A percentile compares a stretch with the other conserved stretches of the same genome.
Evolutionary conservation across 768 basidiomycete genomes (phyloP).

Genomic region (Mycena latifolia): DNA sequence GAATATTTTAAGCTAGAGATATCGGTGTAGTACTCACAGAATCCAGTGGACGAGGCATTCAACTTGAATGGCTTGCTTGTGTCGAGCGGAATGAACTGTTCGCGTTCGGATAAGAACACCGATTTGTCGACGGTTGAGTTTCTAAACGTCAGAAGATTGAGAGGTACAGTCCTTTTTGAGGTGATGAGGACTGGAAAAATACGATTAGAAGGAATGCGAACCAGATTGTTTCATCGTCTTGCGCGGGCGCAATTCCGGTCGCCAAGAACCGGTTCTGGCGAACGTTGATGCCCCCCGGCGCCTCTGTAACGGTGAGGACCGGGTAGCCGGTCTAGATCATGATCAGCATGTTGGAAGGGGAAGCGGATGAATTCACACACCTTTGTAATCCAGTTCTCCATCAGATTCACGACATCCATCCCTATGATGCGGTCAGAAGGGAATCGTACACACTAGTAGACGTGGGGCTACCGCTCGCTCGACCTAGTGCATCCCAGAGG

Average conservation of each 20-base stretch:
- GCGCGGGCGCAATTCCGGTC: conserved; percentile 71
- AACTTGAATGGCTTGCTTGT: conserved; percentile 72
- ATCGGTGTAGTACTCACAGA: conserved; percentile 57
- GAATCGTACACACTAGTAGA: too few species aligned
- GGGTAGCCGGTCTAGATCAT: conserved; percentile 78
- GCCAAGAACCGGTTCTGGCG: conserved; percentile 81
- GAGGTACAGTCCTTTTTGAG: conserved; percentile 23
- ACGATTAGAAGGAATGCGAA: too few species aligned
- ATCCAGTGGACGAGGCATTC: conserved; percentile 76
- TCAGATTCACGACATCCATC: conserved; percentile 1
- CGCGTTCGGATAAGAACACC: conserved; percentile 63
- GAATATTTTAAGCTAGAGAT: too few species aligned
- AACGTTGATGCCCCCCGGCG: conserved; percentile 63
- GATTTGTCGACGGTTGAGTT: conserved; percentile 53
- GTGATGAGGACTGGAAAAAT: too few species aligned
- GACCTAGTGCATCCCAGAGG: conserved; percentile 74
- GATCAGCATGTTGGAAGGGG: too few species aligned
- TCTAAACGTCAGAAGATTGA: conserved; percentile 5
- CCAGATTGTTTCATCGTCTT: conserved; percentile 80
- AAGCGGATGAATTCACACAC: neutral
- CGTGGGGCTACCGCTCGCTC: conserved; percentile 62
- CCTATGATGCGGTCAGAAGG: neutral
- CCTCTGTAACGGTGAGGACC: conserved; percentile 74
- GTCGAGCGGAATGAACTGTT: conserved; percentile 64
- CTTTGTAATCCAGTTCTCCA: conserved; percentile 17